These are phyloP conservation scores for Stropharia rugosoannulata DNA, from an alignment of 768 basidiomycete species.

Conservation along the genomic window DNA sequence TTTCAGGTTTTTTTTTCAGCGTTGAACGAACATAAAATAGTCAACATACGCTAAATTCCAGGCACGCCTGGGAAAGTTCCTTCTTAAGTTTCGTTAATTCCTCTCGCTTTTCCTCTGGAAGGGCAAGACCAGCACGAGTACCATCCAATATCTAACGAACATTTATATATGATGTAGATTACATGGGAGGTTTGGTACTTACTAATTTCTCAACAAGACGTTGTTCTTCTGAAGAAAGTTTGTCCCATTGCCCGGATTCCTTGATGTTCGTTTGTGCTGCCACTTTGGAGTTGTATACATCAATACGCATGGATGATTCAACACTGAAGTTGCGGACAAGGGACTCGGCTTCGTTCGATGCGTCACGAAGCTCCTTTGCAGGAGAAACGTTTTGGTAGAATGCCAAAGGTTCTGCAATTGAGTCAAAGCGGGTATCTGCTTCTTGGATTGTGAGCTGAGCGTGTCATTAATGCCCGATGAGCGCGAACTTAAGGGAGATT, in stretches of 20 bases:
- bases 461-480: slow-evolving; percentile 12
- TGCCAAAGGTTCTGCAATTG: slow-evolving; percentile 53
- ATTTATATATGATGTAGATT: not conserved
- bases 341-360: slow-evolving; percentile 74
- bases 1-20: slow-evolving; percentile 2
- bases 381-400: slow-evolving; percentile 87
- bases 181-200: slow-evolving; percentile 7
- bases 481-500: slow-evolving; percentile 6
- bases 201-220: slow-evolving; percentile 82
- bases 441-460: slow-evolving; percentile 56
- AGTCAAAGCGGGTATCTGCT: slow-evolving; percentile 55
- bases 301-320: slow-evolving; percentile 78
- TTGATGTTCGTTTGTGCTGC: slow-evolving; percentile 70
- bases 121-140: slow-evolving; percentile 72
- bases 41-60: slow-evolving; percentile 72
- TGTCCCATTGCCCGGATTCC: slow-evolving; percentile 58
- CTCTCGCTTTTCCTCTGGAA: slow-evolving; percentile 62
- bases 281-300: slow-evolving; percentile 74
- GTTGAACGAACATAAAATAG: not conserved
- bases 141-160: slow-evolving; percentile 62
- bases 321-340: slow-evolving; percentile 69
- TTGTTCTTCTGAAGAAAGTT: slow-evolving; percentile 63
- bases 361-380: slow-evolving; percentile 75
- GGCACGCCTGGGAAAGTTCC: slow-evolving; percentile 68
- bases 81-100: slow-evolving; percentile 67